Evolutionary conservation across 225 moss, liverwort and hornwort genomes (phyloP).

Genomic region (Bryoerythrophyllum caledonicum): DNA sequence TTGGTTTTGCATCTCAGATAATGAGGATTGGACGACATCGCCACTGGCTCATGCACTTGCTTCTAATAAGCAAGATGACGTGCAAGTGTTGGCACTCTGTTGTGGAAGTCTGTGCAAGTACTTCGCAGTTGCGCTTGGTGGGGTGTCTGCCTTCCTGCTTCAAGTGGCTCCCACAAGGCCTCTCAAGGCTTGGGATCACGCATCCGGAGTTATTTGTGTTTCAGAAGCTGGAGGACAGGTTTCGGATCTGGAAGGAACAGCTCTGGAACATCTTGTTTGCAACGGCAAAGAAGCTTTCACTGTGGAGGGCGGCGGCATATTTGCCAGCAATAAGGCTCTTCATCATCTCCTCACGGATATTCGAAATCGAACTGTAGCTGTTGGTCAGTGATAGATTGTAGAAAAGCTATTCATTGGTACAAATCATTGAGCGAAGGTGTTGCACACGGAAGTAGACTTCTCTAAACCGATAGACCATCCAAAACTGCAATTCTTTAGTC

Average conservation of each 20-base stretch:
- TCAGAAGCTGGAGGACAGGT: slow-evolving; percentile 69
- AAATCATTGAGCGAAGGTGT: neutral
- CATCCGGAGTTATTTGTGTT: slow-evolving; percentile 68
- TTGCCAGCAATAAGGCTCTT: slow-evolving; percentile 45
- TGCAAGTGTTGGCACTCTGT: slow-evolving; percentile 50
- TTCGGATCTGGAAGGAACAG: slow-evolving; percentile 44
- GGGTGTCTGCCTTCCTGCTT: slow-evolving; percentile 62
- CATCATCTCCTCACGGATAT: slow-evolving; percentile 27
- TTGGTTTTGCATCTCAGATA: slow-evolving; percentile 66
- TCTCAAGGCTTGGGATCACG: slow-evolving; percentile 87
- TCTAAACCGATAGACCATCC: neutral
- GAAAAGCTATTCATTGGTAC: neutral
- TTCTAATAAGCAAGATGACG: slow-evolving; percentile 30
- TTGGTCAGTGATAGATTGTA: neutral
- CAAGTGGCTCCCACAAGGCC: slow-evolving; percentile 32
- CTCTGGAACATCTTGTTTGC: slow-evolving; percentile 30
- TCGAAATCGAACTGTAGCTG: slow-evolving; percentile 8
- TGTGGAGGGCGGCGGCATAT: slow-evolving; percentile 48
- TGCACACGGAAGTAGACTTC: neutral
- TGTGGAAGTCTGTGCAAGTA: slow-evolving; percentile 91
- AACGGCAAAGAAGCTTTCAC: slow-evolving; percentile 34
- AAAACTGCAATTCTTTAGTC: neutral
- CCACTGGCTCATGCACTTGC: slow-evolving; percentile 49
- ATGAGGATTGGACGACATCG: slow-evolving; percentile 59
- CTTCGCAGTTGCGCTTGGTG: slow-evolving; percentile 70